Evolutionary conservation across 2,329 filamentous ascomycete species (phyloP).

Genomic region (Xylariaceae sp.): DNA sequence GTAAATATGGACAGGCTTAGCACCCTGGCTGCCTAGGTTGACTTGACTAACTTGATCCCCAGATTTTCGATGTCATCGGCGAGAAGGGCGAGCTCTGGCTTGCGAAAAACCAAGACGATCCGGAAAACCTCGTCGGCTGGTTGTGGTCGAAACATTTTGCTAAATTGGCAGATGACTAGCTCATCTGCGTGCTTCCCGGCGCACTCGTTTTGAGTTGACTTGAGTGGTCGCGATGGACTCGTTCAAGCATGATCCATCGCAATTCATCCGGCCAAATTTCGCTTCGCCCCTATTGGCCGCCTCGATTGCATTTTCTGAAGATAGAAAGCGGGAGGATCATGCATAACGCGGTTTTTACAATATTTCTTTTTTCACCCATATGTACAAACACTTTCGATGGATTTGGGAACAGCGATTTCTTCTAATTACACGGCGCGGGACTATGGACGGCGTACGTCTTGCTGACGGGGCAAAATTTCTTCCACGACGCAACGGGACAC

Average conservation of each 20-base stretch:
- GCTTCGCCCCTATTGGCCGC: too few species aligned
- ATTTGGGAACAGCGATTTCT: slow-evolving; percentile 8
- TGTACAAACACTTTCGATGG: slow-evolving; percentile 15
- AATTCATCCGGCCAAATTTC: too few species aligned
- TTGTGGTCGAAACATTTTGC: slow-evolving; percentile 99
- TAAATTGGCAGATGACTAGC: slow-evolving; percentile 47
- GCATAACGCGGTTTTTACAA: slow-evolving; percentile 9
- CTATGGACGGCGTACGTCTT: slow-evolving; percentile 19
- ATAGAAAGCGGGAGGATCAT: too few species aligned
- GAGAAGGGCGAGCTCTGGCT: slow-evolving; percentile 98
- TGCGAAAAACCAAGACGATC: slow-evolving; percentile 92
- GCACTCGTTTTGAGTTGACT: too few species aligned
- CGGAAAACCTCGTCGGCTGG: slow-evolving; percentile 75
- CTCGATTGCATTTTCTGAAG: too few species aligned
- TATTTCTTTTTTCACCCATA: slow-evolving; percentile 8
- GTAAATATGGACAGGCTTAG: slow-evolving; percentile 20
- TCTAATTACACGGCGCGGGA: slow-evolving; percentile 16
- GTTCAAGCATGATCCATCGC: too few species aligned
- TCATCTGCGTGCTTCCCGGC: background rate
- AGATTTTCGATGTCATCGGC: slow-evolving; percentile 86
- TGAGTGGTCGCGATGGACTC: too few species aligned
- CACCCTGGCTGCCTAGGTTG: too few species aligned
- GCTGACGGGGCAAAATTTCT: slow-evolving; percentile 16
- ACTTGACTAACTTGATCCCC: slow-evolving; percentile 2
- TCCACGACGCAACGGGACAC: slow-evolving; percentile 25